Base-by-base conservation (phyloP, 441 rosid species). In the Populus trichocarpa region DNA sequence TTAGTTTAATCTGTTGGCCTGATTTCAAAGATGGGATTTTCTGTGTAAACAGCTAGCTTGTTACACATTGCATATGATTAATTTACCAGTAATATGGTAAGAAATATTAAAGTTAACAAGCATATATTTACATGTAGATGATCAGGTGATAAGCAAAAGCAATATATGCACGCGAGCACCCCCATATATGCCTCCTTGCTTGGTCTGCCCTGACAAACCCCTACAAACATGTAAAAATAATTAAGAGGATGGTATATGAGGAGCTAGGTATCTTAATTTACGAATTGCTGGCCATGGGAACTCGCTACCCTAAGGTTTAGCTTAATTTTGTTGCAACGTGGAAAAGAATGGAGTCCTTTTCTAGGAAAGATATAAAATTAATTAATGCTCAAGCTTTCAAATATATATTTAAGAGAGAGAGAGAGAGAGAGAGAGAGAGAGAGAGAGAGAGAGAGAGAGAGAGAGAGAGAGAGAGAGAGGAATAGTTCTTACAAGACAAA, bases 401-500 rank as follows among this genome's bases (percentile, higher is more conserved):
- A 22, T 33, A 14, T 23, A 28, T 28, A 28, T 28, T 28, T 28
- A 28, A 28, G n/a, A n/a, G n/a, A n/a, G n/a, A n/a, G n/a, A n/a
- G n/a, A n/a, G n/a, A n/a, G n/a, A n/a, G n/a, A n/a, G n/a, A n/a
- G n/a, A n/a, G n/a, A n/a, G n/a, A n/a, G n/a, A n/a, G n/a, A n/a
- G n/a, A n/a, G n/a, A n/a, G n/a, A n/a, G n/a, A n/a, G n/a, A n/a
- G n/a, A n/a, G n/a, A n/a, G n/a, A n/a, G n/a, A n/a, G n/a, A n/a
- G n/a, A n/a, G n/a, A 28, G 30, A 3, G 30, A 28, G 30, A 28
- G 30, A 28, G 30, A 2, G 30, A 2, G 4, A 28, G 30, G 30
- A 28, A 28, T 59, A 64, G 77, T 23, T 30, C 68, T 81, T 79
- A 87, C 64, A 87, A 87, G 97, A 91, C 97, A 92, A 91, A 88